phyloP scores from a whole-genome alignment of 2,329 filamentous ascomycete genomes.

The Diaporthe humulicola region DNA sequence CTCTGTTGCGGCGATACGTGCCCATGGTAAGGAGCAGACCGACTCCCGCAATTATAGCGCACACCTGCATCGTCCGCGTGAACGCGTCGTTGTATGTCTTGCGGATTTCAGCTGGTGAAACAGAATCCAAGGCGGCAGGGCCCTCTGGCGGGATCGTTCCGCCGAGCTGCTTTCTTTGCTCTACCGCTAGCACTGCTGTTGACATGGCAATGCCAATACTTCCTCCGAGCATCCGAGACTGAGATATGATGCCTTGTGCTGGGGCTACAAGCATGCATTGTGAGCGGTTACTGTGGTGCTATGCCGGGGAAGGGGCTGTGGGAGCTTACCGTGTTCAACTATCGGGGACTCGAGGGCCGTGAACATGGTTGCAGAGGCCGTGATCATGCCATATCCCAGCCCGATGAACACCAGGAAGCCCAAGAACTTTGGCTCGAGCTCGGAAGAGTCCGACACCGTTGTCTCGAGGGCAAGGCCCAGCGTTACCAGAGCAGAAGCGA shows the following conservation, averaged over 20 bases:
- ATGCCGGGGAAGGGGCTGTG: no score
- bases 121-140: constrained; percentile 43
- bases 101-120: constrained; percentile 51
- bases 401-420: constrained; percentile 66
- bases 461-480: constrained; percentile 63
- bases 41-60: constrained; percentile 55
- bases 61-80: constrained; percentile 61
- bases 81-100: constrained; percentile 60
- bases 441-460: constrained; percentile 51
- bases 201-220: constrained; percentile 68
- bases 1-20: constrained; percentile 53
- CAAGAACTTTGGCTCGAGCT: constrained; percentile 59
- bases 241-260: constrained; percentile 66
- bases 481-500: constrained; percentile 57
- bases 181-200: constrained; percentile 58
- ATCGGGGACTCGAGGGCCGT: constrained; percentile 57
- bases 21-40: constrained; percentile 56
- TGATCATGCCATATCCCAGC: constrained; percentile 64
- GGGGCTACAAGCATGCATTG: constrained; percentile 52
- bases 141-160: constrained; percentile 39
- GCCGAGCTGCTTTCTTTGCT: constrained; percentile 48
- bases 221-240: constrained; percentile 65
- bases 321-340: constrained; percentile 59
- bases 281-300: constrained; percentile 38
- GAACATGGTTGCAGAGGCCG: constrained; percentile 62